A percentile compares a stretch with the other conserved stretches of the same genome.
phyloP scores from a whole-genome alignment of 305 asterid species.

The Solanum hybrid region DNA sequence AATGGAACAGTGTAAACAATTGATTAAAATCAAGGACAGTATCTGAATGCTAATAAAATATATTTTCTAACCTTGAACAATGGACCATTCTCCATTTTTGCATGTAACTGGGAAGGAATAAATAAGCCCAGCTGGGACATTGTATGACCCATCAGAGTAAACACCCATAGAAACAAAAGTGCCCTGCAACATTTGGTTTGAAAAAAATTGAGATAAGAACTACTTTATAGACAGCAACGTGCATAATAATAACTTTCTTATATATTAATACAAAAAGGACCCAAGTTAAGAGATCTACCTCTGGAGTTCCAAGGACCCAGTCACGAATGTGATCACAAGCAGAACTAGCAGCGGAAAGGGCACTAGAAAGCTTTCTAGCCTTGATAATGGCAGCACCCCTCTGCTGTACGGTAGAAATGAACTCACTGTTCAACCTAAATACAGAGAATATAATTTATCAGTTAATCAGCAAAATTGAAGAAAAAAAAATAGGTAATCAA shows the following conservation, averaged over 20 bases:
- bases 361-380: constrained; percentile 91
- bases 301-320: constrained; percentile 93
- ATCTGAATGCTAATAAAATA: background rate
- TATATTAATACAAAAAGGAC: background rate
- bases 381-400: constrained; percentile 97
- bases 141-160: constrained; percentile 89
- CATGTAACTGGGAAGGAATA: constrained; percentile 88
- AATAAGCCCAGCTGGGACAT: constrained; percentile 79
- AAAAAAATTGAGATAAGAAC: background rate
- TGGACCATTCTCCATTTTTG: constrained; percentile 87
- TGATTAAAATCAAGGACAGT: background rate
- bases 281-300: constrained; percentile 31
- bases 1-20: background rate
- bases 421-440: constrained; percentile 69
- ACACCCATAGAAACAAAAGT: constrained; percentile 95
- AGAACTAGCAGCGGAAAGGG: constrained; percentile 95
- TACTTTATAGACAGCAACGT: background rate
- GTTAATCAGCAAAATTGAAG: background rate
- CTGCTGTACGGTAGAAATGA: constrained; percentile 77
- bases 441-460: background rate
- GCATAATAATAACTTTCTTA: background rate
- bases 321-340: constrained; percentile 96
- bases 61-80: constrained; percentile 67
- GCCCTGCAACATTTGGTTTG: constrained; percentile 34
- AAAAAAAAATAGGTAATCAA: too few relatives aligned